Conservation (phyloP, 2,329 filamentous ascomycete species). For the Ciborinia camelliae region DNA sequence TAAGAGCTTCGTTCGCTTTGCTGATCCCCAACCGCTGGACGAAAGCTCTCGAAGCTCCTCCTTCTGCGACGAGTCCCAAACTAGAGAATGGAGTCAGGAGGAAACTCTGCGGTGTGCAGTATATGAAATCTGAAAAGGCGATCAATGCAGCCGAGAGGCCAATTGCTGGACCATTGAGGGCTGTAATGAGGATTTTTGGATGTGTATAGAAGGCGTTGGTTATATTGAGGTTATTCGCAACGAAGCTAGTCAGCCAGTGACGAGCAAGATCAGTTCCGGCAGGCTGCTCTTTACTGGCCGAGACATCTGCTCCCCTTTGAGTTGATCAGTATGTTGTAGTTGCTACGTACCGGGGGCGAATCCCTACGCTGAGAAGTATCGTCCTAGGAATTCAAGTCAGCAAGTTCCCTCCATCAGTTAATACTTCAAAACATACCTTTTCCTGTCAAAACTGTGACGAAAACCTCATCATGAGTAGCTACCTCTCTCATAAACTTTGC, state of each 20-base stretch:
- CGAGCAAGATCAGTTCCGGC: constrained; percentile 42
- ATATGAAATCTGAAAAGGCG: constrained; percentile 87
- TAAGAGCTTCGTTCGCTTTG: constrained; percentile 86
- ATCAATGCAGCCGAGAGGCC: constrained; percentile 83
- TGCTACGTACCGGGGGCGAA: background rate
- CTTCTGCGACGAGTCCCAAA: constrained; percentile 86
- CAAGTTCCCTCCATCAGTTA: background rate
- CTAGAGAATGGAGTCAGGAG: constrained; percentile 89
- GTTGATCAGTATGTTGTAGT: constrained; percentile 20
- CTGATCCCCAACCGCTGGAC: constrained; percentile 74
- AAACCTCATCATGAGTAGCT: constrained; percentile 74
- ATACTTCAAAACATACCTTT: constrained; percentile 57
- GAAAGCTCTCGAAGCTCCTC: constrained; percentile 73
- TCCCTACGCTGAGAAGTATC: constrained; percentile 80
- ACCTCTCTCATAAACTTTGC: constrained; percentile 72
- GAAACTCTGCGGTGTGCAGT: constrained; percentile 76
- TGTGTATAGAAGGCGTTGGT: constrained; percentile 90
- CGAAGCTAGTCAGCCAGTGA: constrained; percentile 68
- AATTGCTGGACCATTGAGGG: constrained; percentile 87
- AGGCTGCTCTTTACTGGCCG: constrained; percentile 47
- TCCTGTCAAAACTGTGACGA: constrained; percentile 78
- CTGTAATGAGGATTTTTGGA: constrained; percentile 87
- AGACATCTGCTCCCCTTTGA: constrained; percentile 74
- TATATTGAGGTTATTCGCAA: constrained; percentile 82
- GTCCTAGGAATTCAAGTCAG: constrained; percentile 33